Base-by-base conservation (phyloP, 257 asterid species). In the Striga asiatica region DNA sequence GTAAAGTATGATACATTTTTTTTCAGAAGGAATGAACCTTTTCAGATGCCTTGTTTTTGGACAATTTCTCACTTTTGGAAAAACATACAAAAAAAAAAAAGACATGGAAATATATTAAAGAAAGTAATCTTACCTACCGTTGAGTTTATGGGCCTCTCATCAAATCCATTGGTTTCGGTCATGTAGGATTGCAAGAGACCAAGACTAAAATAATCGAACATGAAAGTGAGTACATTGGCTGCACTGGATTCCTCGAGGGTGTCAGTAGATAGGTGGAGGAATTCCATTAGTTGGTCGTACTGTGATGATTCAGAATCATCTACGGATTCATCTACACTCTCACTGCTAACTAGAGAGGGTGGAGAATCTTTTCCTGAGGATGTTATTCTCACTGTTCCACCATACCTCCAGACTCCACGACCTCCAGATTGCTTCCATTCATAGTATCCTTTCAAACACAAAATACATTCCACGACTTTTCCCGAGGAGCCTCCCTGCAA, bases 361-460 rank as follows among this genome's bases (percentile, higher is more conserved):
- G 83, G 73, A 32, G 92, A 70, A 67, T 81, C 92, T 68, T 81
- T 89, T 0, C 73, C 79, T 17, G 66, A 76, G 2, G 95, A 77
- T 28, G 77, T 82, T 59, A 89, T 88, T 63, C 80, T 80, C 47
- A 88, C 88, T 17, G 92, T 85, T 49, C 97, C 94, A 1, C 95
- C 97, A 34, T 88, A 88, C 60, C 74, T 85, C 95, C 95, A 89
- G 38, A 85, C 93, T 50, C 97, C 95, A 67, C 76, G 77, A 50
- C 84, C 95, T 52, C 97, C 97, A 13, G 94, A 74, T 74, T 78
- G 80, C 65, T 74, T 82, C 97, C 97, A 89, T 71, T 85, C 94
- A 23, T 77, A 70, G 61, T 85, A 85, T 32, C 95, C 95, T 81
- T 89, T 89, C 50, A 89, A 66, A 65, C 97, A 89, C 23, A 89